Percentiles rank a stretch among this genome's conserved stretches.
Evolutionary conservation across 2,329 filamentous ascomycete species (phyloP).

Genomic region (Emmonsiellopsis sp.): DNA sequence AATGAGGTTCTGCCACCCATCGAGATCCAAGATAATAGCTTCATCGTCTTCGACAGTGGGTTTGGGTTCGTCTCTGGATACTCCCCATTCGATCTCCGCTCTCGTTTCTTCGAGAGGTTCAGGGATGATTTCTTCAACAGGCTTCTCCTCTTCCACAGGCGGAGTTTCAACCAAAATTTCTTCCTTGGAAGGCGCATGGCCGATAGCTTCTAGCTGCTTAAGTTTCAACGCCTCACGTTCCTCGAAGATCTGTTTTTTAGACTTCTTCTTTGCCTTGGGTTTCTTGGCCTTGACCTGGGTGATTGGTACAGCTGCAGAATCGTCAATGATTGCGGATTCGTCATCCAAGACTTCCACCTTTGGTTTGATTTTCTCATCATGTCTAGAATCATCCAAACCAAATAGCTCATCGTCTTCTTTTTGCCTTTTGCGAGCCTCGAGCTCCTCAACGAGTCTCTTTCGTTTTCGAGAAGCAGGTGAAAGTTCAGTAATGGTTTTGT

Average conservation of each 20-base stretch:
- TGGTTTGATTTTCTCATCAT: conserved; percentile 42
- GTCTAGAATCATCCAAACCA: conserved; percentile 41
- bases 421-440: conserved; percentile 59
- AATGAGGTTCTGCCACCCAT: conserved; percentile 59
- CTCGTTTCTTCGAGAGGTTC: conserved; percentile 27
- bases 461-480: conserved; percentile 13
- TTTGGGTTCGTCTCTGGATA: conserved; percentile 50
- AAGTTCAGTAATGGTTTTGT: conserved; percentile 15
- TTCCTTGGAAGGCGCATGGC: conserved; percentile 1
- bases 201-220: conserved; percentile 11
- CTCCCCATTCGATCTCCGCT: conserved; percentile 50
- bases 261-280: conserved; percentile 60
- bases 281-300: conserved; percentile 36
- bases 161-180: conserved; percentile 6
- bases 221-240: conserved; percentile 51
- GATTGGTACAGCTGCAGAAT: conserved; percentile 23
- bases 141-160: conserved; percentile 11
- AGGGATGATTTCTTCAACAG: conserved; percentile 8
- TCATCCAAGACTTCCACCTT: conserved; percentile 43
- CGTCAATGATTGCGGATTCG: conserved; percentile 26
- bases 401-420: conserved; percentile 80
- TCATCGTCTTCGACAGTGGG: conserved; percentile 60
- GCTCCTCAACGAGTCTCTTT: conserved; percentile 27
- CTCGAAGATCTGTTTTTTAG: conserved; percentile 67
- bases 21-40: conserved; percentile 56